Base-by-base conservation (phyloP, 352 stramenopile genomes). In the Globisporangium cystogenes region DNA sequence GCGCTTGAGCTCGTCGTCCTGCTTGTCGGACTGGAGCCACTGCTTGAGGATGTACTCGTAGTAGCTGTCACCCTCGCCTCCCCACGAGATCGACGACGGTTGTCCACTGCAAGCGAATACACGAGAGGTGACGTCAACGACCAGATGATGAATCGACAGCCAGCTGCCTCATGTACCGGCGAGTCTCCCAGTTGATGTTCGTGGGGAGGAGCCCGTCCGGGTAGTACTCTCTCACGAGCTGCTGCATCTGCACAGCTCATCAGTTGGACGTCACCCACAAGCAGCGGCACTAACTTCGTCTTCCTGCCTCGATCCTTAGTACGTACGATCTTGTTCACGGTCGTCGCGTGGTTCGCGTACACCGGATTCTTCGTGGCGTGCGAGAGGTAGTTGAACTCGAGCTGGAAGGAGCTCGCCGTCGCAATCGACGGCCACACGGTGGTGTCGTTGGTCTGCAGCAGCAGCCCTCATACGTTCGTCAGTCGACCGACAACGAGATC, bases 21-120 rank as follows among this genome's bases (percentile, higher is more conserved):
- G 55, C 53, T 90, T 90, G 39, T 68, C 69, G 3, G 59, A 72
- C 7, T 79, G 64, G 0, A 92, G 45, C 79, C 76, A 92, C 39
- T 88, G 78, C 51, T 90, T 92, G 16, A 92, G 60, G 18, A 88
- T 58, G 40, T 92, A 92, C 57, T 92, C 81, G 48, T 82, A 92
- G 53, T 87, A 85, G 40, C 67, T 86, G 53, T 86, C 81, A 4
- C 81, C 78, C 11, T 70, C 61, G n/a, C 68, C 76, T 18, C 78
- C 81, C 35, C 87, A 63, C 14, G 75, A 76, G 16, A 83, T 29
- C 26, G 26, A 29, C 26, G 26, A 29, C 2, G 3, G 26, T 29
- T 29, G 26, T 29, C 26, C 26, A 2, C 26, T 29, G 26, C 5
- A 5, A 29, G 26, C 26, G 26, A 29, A 5, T 6, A 29, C 26